These are phyloP conservation scores for Tetramitus jugosus DNA, from an alignment of 208 protist species.

Conservation along the genomic window DNA sequence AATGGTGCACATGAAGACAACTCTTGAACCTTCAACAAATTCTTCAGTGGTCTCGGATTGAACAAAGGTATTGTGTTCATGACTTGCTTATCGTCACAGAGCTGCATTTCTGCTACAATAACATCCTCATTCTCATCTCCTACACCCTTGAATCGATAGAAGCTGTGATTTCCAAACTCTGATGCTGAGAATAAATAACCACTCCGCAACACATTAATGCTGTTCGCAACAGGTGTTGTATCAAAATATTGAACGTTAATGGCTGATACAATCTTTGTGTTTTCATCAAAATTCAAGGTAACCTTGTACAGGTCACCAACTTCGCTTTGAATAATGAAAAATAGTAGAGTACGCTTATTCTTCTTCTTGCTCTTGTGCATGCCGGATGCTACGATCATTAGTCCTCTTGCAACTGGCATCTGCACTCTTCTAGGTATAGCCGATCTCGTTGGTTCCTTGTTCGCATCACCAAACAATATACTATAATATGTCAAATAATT, in stretches of 20 bases:
- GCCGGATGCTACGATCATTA: conserved; percentile 72
- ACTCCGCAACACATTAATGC: conserved; percentile 75
- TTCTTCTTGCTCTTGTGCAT: conserved; percentile 57
- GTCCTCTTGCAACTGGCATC: conserved; percentile 45
- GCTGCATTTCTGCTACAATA: background rate
- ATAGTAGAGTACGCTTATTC: too few relatives aligned
- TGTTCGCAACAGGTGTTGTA: conserved; percentile 75
- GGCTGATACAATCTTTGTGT: conserved; percentile 33
- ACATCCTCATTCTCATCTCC: conserved; percentile 44
- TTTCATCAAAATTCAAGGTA: conserved; percentile 63
- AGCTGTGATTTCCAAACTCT: conserved; percentile 85
- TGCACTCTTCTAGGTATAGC: conserved; percentile 29
- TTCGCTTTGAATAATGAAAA: conserved; percentile 91
- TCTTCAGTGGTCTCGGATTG: conserved; percentile 47
- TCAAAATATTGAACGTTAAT: conserved; percentile 92
- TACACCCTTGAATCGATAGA: conserved; percentile 78
- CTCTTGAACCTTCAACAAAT: conserved; percentile 56
- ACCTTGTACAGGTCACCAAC: conserved; percentile 95
- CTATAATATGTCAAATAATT: conserved; percentile 82
- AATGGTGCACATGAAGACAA: conserved; percentile 62
- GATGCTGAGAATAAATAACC: conserved; percentile 90
- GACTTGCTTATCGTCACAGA: too few relatives aligned
- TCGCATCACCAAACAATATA: conserved; percentile 75
- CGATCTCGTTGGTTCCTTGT: conserved; percentile 30
- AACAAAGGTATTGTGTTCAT: conserved; percentile 45